These are phyloP conservation scores for Baudoinia panamericana DNA, from an alignment of 495 filamentous ascomycete genomes.

Conservation along the genomic window DNA sequence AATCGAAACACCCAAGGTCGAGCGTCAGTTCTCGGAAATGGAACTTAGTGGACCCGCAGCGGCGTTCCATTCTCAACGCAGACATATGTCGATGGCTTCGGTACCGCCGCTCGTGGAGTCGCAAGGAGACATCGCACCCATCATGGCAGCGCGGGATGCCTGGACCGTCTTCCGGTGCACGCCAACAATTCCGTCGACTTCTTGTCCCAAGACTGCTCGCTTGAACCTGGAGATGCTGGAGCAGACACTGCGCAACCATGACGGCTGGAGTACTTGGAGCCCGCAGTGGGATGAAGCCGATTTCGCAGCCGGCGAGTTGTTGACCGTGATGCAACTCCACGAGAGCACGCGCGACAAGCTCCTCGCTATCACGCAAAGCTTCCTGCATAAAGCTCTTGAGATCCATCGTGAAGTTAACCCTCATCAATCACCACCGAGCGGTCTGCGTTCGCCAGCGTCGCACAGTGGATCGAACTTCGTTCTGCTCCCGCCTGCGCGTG, in stretches of 20 bases:
- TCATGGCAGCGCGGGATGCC: slow-evolving; percentile 39
- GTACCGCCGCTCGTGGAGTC: slow-evolving; percentile 32
- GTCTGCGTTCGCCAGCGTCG: slow-evolving; percentile 29
- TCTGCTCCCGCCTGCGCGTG: slow-evolving; percentile 43
- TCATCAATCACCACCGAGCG: slow-evolving; percentile 18
- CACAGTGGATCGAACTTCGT: slow-evolving; percentile 39
- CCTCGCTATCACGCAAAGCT: slow-evolving; percentile 49
- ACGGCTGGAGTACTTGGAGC: slow-evolving; percentile 36
- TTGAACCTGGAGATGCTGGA: slow-evolving; percentile 46
- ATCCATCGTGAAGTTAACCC: slow-evolving; percentile 37
- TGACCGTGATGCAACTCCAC: slow-evolving; percentile 31
- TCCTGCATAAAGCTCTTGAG: slow-evolving; percentile 49
- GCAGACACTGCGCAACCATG: slow-evolving; percentile 32
- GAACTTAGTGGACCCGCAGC: slow-evolving; percentile 25
- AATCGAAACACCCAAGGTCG: slow-evolving; percentile 27
- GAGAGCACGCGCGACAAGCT: slow-evolving; percentile 46
- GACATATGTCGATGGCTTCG: slow-evolving; percentile 23
- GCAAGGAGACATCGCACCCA: slow-evolving; percentile 36
- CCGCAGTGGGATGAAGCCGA: slow-evolving; percentile 36
- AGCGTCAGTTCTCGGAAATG: slow-evolving; percentile 25
- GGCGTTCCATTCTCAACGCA: slow-evolving; percentile 12
- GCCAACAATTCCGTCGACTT: slow-evolving; percentile 35
- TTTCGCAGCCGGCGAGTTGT: slow-evolving; percentile 34
- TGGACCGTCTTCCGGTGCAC: slow-evolving; percentile 49
- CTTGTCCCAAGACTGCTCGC: slow-evolving; percentile 44